A percentile compares a stretch with the other conserved stretches of the same genome.
phyloP scores from a whole-genome alignment of 768 basidiomycete genomes.

The Suillus occidentalis region DNA sequence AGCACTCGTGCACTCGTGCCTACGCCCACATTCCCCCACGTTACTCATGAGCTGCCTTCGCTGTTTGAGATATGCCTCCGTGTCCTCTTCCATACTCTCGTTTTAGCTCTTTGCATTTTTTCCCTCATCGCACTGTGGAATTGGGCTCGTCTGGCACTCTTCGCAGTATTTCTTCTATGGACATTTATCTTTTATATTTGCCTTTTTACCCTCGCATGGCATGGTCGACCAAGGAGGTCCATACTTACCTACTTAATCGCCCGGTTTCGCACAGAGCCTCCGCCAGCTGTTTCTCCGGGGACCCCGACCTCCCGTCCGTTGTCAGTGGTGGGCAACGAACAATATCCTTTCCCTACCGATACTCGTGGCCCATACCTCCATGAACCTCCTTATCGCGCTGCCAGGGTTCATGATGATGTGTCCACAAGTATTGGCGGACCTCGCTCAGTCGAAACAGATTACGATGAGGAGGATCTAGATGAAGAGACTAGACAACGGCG shows the following conservation, averaged over 20 bases:
- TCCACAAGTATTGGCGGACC: slow-evolving; percentile 40
- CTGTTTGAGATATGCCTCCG: slow-evolving; percentile 44
- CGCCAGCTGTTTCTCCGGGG: slow-evolving; percentile 34
- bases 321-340: slow-evolving; percentile 40
- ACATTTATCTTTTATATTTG: slow-evolving; percentile 54
- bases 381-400: slow-evolving; percentile 58
- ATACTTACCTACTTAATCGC: slow-evolving; percentile 50
- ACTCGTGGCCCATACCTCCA: slow-evolving; percentile 63
- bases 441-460: slow-evolving; percentile 54
- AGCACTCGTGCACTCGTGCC: slow-evolving; percentile 42
- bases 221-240: slow-evolving; percentile 56
- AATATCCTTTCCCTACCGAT: slow-evolving; percentile 46
- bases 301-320: slow-evolving; percentile 41
- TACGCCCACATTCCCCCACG: slow-evolving; percentile 23
- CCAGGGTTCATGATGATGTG: slow-evolving; percentile 42
- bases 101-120: slow-evolving; percentile 59
- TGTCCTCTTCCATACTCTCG: slow-evolving; percentile 52
- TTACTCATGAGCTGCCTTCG: slow-evolving; percentile 34
- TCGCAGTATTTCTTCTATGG: slow-evolving; percentile 68
- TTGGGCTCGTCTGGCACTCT: slow-evolving; percentile 51
- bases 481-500: slow-evolving; percentile 70
- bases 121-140: slow-evolving; percentile 60
- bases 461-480: slow-evolving; percentile 70
- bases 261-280: slow-evolving; percentile 40
- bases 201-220: slow-evolving; percentile 57